phyloP scores from a whole-genome alignment of 495 filamentous ascomycete genomes.

The Margaritispora aquatica region DNA sequence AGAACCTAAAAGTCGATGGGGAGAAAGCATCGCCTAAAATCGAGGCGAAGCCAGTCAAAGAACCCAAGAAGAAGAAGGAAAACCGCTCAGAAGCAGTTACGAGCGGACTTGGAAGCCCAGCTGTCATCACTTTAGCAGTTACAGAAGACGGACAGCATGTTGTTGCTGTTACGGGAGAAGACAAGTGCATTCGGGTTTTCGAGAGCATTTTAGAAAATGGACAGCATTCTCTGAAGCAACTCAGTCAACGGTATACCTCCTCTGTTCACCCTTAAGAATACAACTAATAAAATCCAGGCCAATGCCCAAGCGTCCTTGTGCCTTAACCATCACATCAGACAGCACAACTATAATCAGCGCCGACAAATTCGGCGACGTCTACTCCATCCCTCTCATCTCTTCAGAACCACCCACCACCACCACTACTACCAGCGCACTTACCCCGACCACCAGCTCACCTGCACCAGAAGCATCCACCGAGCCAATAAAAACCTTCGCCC shows the following conservation, averaged over 20 bases:
- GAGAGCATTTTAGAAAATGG: slow-evolving; percentile 51
- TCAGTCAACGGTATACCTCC: slow-evolving; percentile 66
- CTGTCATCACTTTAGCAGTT: slow-evolving; percentile 50
- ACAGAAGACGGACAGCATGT: slow-evolving; percentile 58
- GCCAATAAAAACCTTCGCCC: slow-evolving; percentile 34
- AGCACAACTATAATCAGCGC: slow-evolving; percentile 66
- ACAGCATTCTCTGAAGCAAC: slow-evolving; percentile 39
- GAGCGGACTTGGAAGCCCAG: slow-evolving; percentile 30
- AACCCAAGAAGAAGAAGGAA: slow-evolving; percentile 14
- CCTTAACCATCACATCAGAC: slow-evolving; percentile 62
- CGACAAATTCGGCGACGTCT: slow-evolving; percentile 97
- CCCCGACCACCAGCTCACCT: no score
- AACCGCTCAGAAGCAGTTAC: slow-evolving; percentile 9
- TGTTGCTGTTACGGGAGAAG: slow-evolving; percentile 75
- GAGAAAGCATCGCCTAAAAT: background rate
- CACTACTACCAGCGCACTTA: slow-evolving; percentile 1
- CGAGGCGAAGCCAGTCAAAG: background rate
- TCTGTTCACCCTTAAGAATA: background rate
- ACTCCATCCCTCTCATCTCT: slow-evolving; percentile 67
- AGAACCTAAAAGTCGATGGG: background rate
- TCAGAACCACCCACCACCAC: background rate
- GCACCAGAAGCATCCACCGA: background rate
- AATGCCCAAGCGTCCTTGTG: slow-evolving; percentile 86
- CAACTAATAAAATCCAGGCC: slow-evolving; percentile 38
- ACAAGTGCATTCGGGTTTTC: slow-evolving; percentile 86